phyloP scores from a whole-genome alignment of 2,329 filamentous ascomycete genomes.

The Nigrospora sphaerica region DNA sequence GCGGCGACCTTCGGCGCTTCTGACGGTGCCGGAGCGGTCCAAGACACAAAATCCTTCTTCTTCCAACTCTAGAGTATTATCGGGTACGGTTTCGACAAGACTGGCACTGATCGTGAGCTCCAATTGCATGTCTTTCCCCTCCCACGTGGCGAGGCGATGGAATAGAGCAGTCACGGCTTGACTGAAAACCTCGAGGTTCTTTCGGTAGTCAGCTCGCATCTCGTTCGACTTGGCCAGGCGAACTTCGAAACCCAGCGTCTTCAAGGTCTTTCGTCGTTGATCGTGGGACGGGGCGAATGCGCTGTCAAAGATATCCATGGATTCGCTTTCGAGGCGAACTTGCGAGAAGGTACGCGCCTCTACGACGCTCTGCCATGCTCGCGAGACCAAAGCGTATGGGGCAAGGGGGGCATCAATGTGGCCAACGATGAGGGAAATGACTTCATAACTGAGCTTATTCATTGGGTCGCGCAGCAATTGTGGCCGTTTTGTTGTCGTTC shows the following conservation, averaged over 20 bases:
- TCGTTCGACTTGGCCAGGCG: not conserved
- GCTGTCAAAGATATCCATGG: not conserved
- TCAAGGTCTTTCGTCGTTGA: not conserved
- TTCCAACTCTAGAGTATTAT: not conserved
- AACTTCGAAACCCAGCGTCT: not conserved
- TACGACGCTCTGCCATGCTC: not conserved
- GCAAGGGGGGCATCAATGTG: not conserved
- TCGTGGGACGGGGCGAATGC: not conserved
- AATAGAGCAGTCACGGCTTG: not conserved
- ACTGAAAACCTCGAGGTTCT: not conserved
- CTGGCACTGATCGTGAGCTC: no score
- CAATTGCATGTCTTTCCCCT: not conserved
- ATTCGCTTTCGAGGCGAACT: not conserved
- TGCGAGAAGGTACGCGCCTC: not conserved
- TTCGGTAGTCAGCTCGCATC: not conserved
- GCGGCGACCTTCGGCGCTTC: not conserved
- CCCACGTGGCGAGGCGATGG: not conserved
- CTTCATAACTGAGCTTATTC: not conserved
- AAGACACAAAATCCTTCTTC: not conserved
- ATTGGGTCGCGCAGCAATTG: not conserved
- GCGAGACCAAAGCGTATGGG: not conserved
- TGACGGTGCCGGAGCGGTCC: not conserved
- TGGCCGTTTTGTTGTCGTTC: no score
- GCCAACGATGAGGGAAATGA: not conserved
- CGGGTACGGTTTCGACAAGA: fast-evolving